Base-by-base conservation (phyloP, 352 stramenopile genomes). In the Globisporangium barbulae region DNA sequence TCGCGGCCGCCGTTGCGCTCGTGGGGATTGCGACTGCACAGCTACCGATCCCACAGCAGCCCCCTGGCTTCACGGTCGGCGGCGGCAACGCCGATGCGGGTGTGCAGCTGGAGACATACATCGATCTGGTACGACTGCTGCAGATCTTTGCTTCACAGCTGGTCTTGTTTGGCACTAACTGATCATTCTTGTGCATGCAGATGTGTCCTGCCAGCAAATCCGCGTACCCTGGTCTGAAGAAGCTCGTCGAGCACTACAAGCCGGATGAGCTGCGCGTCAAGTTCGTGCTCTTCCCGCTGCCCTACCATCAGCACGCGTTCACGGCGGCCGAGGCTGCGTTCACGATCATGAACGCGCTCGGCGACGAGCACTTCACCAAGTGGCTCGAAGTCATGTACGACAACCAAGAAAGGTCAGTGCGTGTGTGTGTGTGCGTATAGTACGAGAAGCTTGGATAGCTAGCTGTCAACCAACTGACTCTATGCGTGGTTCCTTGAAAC, bases 301-400 rank as follows among this genome's bases (percentile, higher is more conserved):
- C 85, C 47, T 92, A 91, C 69, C 83, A 94, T 64, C 81, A 91
- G 64, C 72, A 92, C 53, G 81, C 81, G 42, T 94, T 92, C 67
- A 64, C 79, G 9, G 72, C 74, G 4, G 81, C 83, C 42, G 82
- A 92, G 59, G 61, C 80, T 6, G 71, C 76, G 19, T 90, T 86
- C 63, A 86, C 83, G 41, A 79, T 94, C 70, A 89, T 79, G 17
- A 64, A 68, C 9, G 75, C 75, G 28, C 64, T 92, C 30, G 83
- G 83, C 22, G 78, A 89, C 31, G 54, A 75, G 35, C 59, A 62
- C 7, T 94, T 94, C 50, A 73, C 57, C 10, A 57, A 72, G 48
- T 94, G 85, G 85, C 79, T 94, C 44, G 85, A 94, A 64, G 78
- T 74, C 5, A 77, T 94, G 22, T 94, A 94, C 66, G 70, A 73